Conservation (phyloP, 2,329 filamentous ascomycete species). For the Magnaporthales sp. region DNA sequence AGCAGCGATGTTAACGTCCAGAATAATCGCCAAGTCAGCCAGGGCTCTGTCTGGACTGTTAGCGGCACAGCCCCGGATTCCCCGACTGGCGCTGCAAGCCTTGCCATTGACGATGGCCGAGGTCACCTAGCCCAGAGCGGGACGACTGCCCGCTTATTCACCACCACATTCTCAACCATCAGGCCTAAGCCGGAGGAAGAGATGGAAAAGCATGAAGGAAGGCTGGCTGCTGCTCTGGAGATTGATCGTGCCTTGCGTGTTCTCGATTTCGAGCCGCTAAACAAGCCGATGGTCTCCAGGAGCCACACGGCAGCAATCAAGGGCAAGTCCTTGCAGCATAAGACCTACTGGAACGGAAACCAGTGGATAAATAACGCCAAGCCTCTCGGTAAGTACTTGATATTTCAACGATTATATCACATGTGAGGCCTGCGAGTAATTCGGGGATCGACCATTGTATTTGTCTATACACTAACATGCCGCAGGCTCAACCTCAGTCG, state of each 20-base stretch:
- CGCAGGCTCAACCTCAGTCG: constrained; percentile 7
- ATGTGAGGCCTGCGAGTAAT: not conserved
- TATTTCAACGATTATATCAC: not conserved
- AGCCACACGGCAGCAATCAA: not conserved
- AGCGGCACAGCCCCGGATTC: constrained; percentile 52
- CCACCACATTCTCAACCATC: constrained; percentile 36
- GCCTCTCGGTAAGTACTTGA: constrained; percentile 11
- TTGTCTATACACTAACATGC: constrained; percentile 8
- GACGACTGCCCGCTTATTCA: constrained; percentile 61
- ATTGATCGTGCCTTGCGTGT: constrained; percentile 62
- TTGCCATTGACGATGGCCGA: constrained; percentile 52
- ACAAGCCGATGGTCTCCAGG: not conserved
- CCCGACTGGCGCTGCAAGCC: constrained; percentile 21
- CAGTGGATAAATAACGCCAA: constrained; percentile 25
- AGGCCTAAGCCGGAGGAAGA: constrained; percentile 46
- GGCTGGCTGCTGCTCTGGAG: constrained; percentile 73
- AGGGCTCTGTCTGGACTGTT: constrained; percentile 67
- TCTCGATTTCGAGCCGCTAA: constrained; percentile 40
- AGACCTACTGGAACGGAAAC: constrained; percentile 32
- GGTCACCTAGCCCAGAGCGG: constrained; percentile 59
- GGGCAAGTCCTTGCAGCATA: constrained; percentile 10
- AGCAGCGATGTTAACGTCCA: not conserved
- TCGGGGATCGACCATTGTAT: not conserved
- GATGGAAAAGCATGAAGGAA: constrained; percentile 58
- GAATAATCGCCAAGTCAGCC: constrained; percentile 31